These are phyloP conservation scores for Pseudogymnoascus pannorum DNA, from an alignment of 2,329 filamentous ascomycete species.

Conservation along the genomic window DNA sequence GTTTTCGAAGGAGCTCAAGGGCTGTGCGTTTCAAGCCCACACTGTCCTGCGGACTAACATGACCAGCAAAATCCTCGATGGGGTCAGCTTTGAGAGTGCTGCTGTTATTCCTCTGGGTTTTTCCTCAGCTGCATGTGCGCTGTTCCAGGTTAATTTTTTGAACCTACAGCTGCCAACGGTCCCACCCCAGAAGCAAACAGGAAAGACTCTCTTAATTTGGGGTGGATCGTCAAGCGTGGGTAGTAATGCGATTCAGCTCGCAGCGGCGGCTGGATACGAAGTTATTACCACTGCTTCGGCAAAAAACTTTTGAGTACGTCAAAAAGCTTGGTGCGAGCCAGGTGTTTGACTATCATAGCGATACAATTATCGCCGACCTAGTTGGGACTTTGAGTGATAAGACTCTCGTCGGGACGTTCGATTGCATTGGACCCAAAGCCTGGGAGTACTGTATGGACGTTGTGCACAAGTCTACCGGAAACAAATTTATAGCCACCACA, in stretches of 20 bases:
- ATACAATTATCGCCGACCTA: constrained; percentile 11
- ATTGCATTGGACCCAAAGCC: constrained; percentile 23
- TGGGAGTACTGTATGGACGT: constrained; percentile 25
- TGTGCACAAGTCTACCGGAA: constrained; percentile 22
- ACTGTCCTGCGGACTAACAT: constrained; percentile 23
- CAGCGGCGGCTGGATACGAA: constrained; percentile 33
- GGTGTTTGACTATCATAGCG: constrained; percentile 34
- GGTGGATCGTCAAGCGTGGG: constrained; percentile 20
- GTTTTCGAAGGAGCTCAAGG: constrained; percentile 13
- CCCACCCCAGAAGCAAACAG: constrained; percentile 19
- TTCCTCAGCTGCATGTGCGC: constrained; percentile 25
- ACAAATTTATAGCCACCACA: constrained; percentile 16
- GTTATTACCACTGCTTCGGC: constrained; percentile 33
- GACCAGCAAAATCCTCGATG: constrained; percentile 24
- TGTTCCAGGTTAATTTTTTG: constrained; percentile 23
- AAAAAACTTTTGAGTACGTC: constrained; percentile 31
- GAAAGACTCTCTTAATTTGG: constrained; percentile 31
- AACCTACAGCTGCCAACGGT: constrained; percentile 22
- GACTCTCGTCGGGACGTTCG: constrained; percentile 26
- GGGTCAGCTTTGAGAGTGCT: constrained; percentile 26
- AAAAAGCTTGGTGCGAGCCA: constrained; percentile 33
- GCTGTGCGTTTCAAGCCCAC: constrained; percentile 29
- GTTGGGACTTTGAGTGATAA: constrained; percentile 21
- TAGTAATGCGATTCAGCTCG: constrained; percentile 35
- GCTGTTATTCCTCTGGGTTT: constrained; percentile 27